A percentile compares a stretch with the other conserved stretches of the same genome.
Conservation (phyloP, 441 rosid species). For the Gossypium aridum region DNA sequence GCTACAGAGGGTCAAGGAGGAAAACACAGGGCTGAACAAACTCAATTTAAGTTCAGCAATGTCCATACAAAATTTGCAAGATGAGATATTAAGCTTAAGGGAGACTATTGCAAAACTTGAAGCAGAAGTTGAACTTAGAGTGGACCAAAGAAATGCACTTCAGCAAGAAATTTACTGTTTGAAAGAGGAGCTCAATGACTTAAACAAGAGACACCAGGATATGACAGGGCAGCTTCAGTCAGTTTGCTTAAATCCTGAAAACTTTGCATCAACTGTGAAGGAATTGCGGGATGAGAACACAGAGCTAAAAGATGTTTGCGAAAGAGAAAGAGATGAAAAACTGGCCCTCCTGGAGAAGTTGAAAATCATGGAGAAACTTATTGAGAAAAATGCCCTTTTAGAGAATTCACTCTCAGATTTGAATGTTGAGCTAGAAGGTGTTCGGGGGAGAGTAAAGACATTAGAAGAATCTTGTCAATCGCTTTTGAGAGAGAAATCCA, state of each 20-base stretch:
- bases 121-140: constrained; percentile 73
- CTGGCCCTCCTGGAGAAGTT: constrained; percentile 49
- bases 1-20: constrained; percentile 47
- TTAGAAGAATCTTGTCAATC: constrained; percentile 59
- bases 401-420: constrained; percentile 85
- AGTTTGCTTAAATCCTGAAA: constrained; percentile 51
- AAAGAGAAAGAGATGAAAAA: constrained; percentile 53
- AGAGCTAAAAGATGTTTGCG: constrained; percentile 43
- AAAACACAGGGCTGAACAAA: constrained; percentile 55
- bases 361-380: constrained; percentile 68
- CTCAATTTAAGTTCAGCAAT: constrained; percentile 65
- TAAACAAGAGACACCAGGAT: constrained; percentile 54
- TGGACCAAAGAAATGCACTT: constrained; percentile 82
- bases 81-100: constrained; percentile 55
- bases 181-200: constrained; percentile 76
- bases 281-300: constrained; percentile 57
- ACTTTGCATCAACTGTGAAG: constrained; percentile 58
- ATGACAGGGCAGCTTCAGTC: constrained; percentile 68
- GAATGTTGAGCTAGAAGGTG: constrained; percentile 71
- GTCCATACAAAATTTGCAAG: constrained; percentile 64
- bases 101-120: constrained; percentile 77
- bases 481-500: constrained; percentile 54
- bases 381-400: constrained; percentile 55
- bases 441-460: constrained; percentile 51
- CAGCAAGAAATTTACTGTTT: constrained; percentile 96